These are phyloP conservation scores for Penicillium sp. DNA, from an alignment of 2,329 filamentous ascomycete species.

Conservation along the genomic window DNA sequence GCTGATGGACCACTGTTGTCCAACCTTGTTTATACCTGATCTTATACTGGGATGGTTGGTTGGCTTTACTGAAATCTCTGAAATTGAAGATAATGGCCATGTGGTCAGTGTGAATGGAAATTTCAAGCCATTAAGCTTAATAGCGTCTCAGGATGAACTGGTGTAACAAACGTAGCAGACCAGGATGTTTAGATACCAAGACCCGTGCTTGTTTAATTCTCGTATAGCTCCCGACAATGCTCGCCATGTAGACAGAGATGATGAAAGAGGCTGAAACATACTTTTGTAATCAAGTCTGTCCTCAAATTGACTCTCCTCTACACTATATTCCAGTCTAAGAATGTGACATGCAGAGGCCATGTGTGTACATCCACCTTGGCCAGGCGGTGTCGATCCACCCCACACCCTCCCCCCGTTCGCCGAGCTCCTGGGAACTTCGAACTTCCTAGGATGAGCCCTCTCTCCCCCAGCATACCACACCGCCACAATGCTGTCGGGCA, in stretches of 20 bases:
- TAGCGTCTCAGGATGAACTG: no score
- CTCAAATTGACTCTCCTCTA: background rate
- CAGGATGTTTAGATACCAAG: background rate
- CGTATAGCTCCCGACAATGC: background rate
- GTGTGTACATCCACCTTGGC: conserved; percentile 4
- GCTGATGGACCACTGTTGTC: background rate
- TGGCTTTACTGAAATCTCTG: background rate
- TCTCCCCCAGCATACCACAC: conserved; percentile 17
- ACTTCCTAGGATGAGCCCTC: conserved; percentile 21
- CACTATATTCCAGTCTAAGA: background rate
- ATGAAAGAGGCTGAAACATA: background rate
- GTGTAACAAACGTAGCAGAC: no score
- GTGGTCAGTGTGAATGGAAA: conserved; percentile 1
- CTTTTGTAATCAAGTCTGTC: background rate
- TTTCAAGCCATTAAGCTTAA: background rate
- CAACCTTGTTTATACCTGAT: conserved; percentile 18
- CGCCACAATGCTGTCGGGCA: conserved; percentile 86
- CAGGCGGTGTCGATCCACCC: conserved; percentile 31
- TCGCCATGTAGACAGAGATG: background rate
- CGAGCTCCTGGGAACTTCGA: conserved; percentile 22
- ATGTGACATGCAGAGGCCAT: conserved; percentile 3
- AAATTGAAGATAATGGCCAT: conserved; percentile 17
- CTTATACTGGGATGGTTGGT: background rate
- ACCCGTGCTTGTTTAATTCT: background rate
- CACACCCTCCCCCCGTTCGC: conserved; percentile 18